These are phyloP conservation scores for Russula sp. DNA, from an alignment of 768 basidiomycete genomes.

Conservation along the genomic window DNA sequence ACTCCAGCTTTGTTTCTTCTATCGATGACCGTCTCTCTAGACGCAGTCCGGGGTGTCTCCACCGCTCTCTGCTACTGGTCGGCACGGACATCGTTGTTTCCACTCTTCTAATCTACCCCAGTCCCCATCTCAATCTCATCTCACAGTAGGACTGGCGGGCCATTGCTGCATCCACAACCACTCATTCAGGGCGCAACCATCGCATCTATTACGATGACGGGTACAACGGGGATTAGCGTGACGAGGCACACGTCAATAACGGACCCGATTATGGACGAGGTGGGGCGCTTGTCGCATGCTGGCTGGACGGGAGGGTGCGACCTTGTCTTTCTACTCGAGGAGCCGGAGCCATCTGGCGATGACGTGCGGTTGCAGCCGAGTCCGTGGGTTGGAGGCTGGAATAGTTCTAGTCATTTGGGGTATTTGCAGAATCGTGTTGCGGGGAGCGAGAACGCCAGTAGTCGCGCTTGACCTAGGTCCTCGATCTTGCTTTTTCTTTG, in stretches of 20 bases:
- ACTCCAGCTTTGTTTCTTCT: constrained; percentile 53
- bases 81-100: background rate
- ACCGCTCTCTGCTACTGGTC: constrained; percentile 36
- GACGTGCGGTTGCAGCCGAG: background rate
- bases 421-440: too few relatives aligned
- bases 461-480: too few relatives aligned
- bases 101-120: constrained; percentile 16
- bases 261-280: constrained; percentile 38
- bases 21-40: constrained; percentile 43
- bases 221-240: constrained; percentile 34
- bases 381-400: constrained; percentile 26
- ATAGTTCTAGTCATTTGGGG: constrained; percentile 2
- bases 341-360: background rate
- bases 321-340: background rate
- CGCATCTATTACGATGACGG: constrained; percentile 31
- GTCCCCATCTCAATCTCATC: background rate
- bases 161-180: background rate
- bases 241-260: constrained; percentile 36
- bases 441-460: too few relatives aligned
- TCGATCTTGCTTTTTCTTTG: too few relatives aligned
- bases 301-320: constrained; percentile 28
- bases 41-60: constrained; percentile 32
- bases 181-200: constrained; percentile 30
- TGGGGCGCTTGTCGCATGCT: constrained; percentile 34
- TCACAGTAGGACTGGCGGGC: background rate